These are phyloP conservation scores for Prunus padus DNA, from an alignment of 306 rosid genomes.

Conservation along the genomic window DNA sequence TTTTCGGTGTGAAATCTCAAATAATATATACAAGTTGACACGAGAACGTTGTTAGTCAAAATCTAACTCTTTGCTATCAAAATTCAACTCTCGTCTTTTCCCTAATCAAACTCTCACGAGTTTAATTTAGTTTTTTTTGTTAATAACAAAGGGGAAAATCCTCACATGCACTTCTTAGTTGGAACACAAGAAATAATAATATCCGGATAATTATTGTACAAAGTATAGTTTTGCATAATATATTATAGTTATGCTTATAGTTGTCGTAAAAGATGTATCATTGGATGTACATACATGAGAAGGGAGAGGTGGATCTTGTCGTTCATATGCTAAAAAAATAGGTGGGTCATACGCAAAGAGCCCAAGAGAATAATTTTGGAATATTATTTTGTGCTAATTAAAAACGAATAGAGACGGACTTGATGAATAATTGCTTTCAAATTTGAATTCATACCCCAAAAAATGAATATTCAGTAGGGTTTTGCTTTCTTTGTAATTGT, in stretches of 20 bases:
- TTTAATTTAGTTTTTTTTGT: too few relatives aligned
- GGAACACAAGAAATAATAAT: not conserved
- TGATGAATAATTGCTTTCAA: not conserved
- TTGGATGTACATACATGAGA: not conserved
- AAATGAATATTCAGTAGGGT: too few relatives aligned
- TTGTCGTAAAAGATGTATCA: not conserved
- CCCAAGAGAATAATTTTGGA: not conserved
- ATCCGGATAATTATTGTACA: too few relatives aligned
- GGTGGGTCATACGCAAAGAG: not conserved
- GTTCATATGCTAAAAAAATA: not conserved
- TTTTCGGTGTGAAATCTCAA: too few relatives aligned
- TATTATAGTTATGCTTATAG: too few relatives aligned
- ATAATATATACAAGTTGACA: too few relatives aligned
- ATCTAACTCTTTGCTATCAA: not conserved
- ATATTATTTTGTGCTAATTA: slow-evolving; percentile 16
- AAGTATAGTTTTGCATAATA: too few relatives aligned
- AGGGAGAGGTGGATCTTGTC: slow-evolving; percentile 4
- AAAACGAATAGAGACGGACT: not conserved
- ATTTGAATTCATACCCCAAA: not conserved
- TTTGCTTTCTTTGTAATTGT: too few relatives aligned
- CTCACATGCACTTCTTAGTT: not conserved
- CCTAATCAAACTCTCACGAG: too few relatives aligned
- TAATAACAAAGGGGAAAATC: not conserved
- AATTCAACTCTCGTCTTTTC: too few relatives aligned
- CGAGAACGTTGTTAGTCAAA: too few relatives aligned